Base-by-base conservation (phyloP, 164 flowering plant species). In the Aristolochia fimbriata region DNA sequence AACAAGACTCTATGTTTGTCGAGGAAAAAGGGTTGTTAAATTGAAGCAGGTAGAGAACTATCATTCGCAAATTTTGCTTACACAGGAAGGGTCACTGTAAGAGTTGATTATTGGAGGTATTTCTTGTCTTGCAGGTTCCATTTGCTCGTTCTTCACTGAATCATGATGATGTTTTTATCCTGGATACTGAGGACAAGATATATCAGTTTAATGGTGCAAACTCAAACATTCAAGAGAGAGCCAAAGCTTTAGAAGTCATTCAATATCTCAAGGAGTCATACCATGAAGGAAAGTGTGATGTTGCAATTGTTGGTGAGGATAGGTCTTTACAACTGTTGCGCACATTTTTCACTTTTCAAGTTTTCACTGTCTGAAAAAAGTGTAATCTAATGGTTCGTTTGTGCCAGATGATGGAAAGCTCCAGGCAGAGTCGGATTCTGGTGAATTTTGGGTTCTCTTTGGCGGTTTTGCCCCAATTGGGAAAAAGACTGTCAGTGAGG, bases 391-490 rank as follows among this genome's bases (percentile, higher is more conserved):
- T 20, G 41, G 45, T 55, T 65, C 68, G 12, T 17, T 22, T 53
- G 16, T 58, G 57, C 43, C 64, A 93, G 98, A 94, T 77, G 99
- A 94, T 77, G 99, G 99, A 57, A 94, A 94, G 66, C 74, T 94
- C 58, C 83, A 71, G 49, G 80, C 97, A 41, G 99, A 94, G 78
- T 79, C 93, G 19, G 99, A 88, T 60, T 94, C 99, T 4, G 99
- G 99, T 71, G 96, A 84, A 71, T 94, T 94, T 68, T 94, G 99
- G 99, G 87, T 91, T 47, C 81, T 88, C 19, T 84, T 94, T 73
- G 99, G 99, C 70, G 99, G 99, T 64, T 94, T 88, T 85, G 99
- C 99, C 61, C 99, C 99, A 58, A 88, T 94, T 64, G 87, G 91
- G 15, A 94, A 81, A 73, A 94, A 94, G 73, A 80, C 74, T 65